phyloP scores from a whole-genome alignment of 2,329 filamentous ascomycete genomes.

The Fusarium pseudoanthophilum region DNA sequence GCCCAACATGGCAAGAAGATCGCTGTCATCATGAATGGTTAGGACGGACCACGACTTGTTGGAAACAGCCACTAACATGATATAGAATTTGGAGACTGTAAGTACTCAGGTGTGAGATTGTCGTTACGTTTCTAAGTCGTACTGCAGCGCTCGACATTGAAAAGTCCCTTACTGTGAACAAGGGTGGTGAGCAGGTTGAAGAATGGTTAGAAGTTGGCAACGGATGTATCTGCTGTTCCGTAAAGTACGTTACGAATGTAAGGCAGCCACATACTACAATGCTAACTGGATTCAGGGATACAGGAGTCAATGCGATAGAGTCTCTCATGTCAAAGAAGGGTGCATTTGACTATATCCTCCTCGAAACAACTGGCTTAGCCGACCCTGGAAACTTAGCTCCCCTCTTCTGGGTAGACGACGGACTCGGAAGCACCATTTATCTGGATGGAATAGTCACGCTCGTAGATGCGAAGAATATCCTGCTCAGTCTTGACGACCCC shows the following conservation, averaged over 20 bases:
- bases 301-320: slow-evolving; percentile 94
- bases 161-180: slow-evolving; percentile 91
- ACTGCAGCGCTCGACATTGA: slow-evolving; percentile 88
- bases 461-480: slow-evolving; percentile 93
- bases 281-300: slow-evolving; percentile 69
- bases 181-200: slow-evolving; percentile 82
- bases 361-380: slow-evolving; percentile 94
- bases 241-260: slow-evolving; percentile 70
- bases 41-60: slow-evolving; percentile 7
- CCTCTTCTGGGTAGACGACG: slow-evolving; percentile 97
- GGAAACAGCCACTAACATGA: slow-evolving; percentile 27
- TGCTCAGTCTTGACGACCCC: slow-evolving; percentile 82
- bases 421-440: slow-evolving; percentile 93
- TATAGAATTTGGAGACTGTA: slow-evolving; percentile 83
- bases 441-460: slow-evolving; percentile 96
- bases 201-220: slow-evolving; percentile 98
- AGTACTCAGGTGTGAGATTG: slow-evolving; percentile 45
- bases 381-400: slow-evolving; percentile 96
- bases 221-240: slow-evolving; percentile 96
- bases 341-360: slow-evolving; percentile 95
- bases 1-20: slow-evolving; percentile 98
- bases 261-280: background rate
- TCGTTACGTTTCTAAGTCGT: slow-evolving; percentile 16
- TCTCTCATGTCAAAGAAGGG: slow-evolving; percentile 94
- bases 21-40: slow-evolving; percentile 94